Evolutionary conservation across 2,329 filamentous ascomycete species (phyloP).

Genomic region (Sporothrix inflata): DNA sequence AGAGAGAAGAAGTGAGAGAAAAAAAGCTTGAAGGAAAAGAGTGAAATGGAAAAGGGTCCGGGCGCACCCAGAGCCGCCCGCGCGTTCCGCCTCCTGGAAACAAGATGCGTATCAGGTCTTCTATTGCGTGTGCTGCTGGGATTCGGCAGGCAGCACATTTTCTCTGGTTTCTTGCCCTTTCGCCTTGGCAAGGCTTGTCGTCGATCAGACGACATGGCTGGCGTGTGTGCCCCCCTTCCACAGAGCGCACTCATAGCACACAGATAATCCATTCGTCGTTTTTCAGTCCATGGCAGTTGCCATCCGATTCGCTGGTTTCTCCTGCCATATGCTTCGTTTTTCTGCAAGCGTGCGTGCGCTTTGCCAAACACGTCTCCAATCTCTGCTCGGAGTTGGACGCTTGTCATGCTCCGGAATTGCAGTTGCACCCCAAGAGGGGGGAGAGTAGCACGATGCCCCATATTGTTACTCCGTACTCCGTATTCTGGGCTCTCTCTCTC

Average conservation of each 20-base stretch:
- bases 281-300: not conserved
- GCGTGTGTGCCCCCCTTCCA: not conserved
- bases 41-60: slow-evolving; percentile 1
- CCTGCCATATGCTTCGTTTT: not conserved
- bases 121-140: not conserved
- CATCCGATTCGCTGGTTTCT: slow-evolving; percentile 2
- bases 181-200: slow-evolving; percentile 27
- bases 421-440: slow-evolving; percentile 15
- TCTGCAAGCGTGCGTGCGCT: not conserved
- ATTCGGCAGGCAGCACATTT: not conserved
- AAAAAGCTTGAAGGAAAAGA: slow-evolving; percentile 10
- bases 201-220: slow-evolving; percentile 30
- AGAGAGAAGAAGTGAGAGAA: not conserved
- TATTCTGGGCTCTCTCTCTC: too few species aligned
- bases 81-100: slow-evolving; percentile 28
- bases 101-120: slow-evolving; percentile 23
- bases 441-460: not conserved
- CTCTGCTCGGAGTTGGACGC: slow-evolving; percentile 12
- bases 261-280: not conserved
- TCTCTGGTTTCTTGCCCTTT: not conserved
- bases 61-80: slow-evolving; percentile 21
- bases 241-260: not conserved
- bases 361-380: not conserved
- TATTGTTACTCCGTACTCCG: not conserved
- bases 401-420: slow-evolving; percentile 25